phyloP scores from a whole-genome alignment of 331 rosid genomes.

The Acacia concinna region DNA sequence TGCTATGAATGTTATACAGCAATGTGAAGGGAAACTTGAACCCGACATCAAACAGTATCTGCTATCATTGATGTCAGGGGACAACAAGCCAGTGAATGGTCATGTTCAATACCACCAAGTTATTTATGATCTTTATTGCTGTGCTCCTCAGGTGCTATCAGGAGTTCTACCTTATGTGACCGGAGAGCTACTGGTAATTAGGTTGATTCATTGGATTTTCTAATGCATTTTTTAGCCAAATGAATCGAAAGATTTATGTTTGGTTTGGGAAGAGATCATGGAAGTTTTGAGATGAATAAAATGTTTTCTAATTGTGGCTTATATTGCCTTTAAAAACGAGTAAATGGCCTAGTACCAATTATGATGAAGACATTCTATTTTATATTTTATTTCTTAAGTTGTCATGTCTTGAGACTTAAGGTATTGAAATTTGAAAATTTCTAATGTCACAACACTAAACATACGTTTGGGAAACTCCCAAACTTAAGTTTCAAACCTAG shows the following conservation, averaged over 20 bases:
- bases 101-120: slow-evolving; percentile 72
- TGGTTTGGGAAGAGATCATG: no score
- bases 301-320: background rate
- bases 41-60: slow-evolving; percentile 68
- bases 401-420: slow-evolving; percentile 10
- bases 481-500: no score
- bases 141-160: slow-evolving; percentile 75
- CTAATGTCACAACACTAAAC: no score
- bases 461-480: no score
- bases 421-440: no score
- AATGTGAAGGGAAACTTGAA: slow-evolving; percentile 79
- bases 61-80: slow-evolving; percentile 73
- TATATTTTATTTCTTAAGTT: slow-evolving; percentile 19
- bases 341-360: slow-evolving; percentile 5
- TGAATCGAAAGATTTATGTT: no score
- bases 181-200: slow-evolving; percentile 81
- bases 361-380: slow-evolving; percentile 6
- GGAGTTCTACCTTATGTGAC: slow-evolving; percentile 80
- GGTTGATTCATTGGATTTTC: slow-evolving; percentile 25
- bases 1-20: slow-evolving; percentile 77
- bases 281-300: no score
- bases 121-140: slow-evolving; percentile 77
- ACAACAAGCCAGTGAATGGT: slow-evolving; percentile 53
- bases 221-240: slow-evolving; percentile 22
- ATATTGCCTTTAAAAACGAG: background rate